Conservation (phyloP, 2,329 filamentous ascomycete species). For the Nannizzia gypsea region DNA sequence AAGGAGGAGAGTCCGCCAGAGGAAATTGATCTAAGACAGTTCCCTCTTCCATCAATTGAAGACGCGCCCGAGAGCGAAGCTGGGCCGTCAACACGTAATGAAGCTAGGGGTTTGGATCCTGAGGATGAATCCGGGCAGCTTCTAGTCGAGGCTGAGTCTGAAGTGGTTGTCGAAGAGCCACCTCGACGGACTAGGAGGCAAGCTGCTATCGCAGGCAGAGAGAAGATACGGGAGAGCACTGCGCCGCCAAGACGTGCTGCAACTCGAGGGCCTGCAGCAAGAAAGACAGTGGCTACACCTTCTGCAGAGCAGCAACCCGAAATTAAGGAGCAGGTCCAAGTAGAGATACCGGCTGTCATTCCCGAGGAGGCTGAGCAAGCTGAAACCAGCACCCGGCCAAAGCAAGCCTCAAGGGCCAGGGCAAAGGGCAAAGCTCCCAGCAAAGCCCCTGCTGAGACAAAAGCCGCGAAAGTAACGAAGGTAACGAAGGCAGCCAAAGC, state of each 20-base stretch:
- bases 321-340: neutral
- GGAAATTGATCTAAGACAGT: neutral
- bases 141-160: neutral
- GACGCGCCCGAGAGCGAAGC: neutral
- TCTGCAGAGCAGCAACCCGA: neutral
- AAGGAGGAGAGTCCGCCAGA: neutral
- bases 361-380: neutral
- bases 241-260: neutral
- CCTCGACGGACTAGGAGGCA: neutral
- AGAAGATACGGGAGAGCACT: neutral
- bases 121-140: neutral
- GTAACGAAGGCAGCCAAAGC: neutral
- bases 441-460: neutral
- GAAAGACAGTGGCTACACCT: neutral
- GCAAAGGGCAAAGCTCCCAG: neutral
- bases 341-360: neutral
- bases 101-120: no score
- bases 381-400: neutral
- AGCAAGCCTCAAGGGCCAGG: neutral
- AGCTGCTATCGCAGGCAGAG: slow-evolving; percentile 1
- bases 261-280: neutral
- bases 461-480: neutral
- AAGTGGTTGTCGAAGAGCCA: neutral
- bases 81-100: neutral
- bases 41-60: neutral